Evolutionary conservation across 805 yeast genomes (phyloP).

Genomic region (Pichia thaimueangensis): DNA sequence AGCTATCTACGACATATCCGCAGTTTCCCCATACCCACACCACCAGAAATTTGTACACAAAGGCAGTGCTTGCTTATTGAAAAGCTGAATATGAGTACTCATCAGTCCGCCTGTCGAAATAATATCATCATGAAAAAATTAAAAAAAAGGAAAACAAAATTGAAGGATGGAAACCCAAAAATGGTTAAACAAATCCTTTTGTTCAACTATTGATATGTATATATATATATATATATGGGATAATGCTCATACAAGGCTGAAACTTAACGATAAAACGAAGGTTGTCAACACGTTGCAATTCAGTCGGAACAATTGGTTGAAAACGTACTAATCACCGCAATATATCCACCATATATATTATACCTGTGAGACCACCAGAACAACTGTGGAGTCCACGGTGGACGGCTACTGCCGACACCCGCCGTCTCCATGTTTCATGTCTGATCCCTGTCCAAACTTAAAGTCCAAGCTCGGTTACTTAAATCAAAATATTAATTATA

Average conservation of each 20-base stretch:
- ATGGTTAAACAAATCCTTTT: slow-evolving; percentile 1
- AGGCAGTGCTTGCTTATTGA: slow-evolving; percentile 40
- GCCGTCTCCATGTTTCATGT: too few species aligned
- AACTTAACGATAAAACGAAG: slow-evolving; percentile 46
- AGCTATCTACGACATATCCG: slow-evolving; percentile 43
- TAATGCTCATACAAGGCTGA: slow-evolving; percentile 54
- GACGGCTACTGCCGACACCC: too few species aligned
- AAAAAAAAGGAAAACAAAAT: neutral
- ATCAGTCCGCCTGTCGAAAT: slow-evolving; percentile 51
- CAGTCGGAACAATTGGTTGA: slow-evolving; percentile 58
- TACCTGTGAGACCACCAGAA: neutral
- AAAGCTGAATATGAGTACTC: slow-evolving; percentile 29
- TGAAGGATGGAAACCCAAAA: too few species aligned
- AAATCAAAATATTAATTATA: too few species aligned
- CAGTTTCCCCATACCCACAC: slow-evolving; percentile 41
- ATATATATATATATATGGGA: too few species aligned
- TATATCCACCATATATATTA: too few species aligned
- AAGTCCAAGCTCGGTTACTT: too few species aligned
- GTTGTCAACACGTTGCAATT: slow-evolving; percentile 46
- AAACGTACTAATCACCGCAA: slow-evolving; percentile 42
- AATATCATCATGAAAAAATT: slow-evolving; percentile 24
- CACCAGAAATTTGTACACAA: slow-evolving; percentile 47
- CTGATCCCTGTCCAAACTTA: too few species aligned
- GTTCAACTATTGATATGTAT: too few species aligned
- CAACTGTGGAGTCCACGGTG: too few species aligned